Conservation (phyloP, 1,139 yeast species). For the Kodamaea arcana region DNA sequence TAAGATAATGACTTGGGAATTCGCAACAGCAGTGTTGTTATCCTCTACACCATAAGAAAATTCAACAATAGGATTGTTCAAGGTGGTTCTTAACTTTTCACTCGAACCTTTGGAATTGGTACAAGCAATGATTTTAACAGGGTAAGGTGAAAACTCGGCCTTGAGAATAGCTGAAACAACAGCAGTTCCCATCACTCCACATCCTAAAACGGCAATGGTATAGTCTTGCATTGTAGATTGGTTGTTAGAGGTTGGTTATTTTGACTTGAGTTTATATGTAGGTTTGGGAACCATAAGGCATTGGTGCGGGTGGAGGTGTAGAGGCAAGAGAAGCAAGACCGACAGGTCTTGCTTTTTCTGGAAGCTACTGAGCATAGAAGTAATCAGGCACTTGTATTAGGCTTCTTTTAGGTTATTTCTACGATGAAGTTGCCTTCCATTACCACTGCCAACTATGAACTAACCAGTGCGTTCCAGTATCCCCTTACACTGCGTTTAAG, state of each 20-base stretch:
- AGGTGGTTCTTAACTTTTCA: slow-evolving; percentile 36
- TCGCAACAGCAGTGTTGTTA: slow-evolving; percentile 55
- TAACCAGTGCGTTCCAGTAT: no score
- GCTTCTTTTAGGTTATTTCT: no score
- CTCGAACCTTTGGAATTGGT: slow-evolving; percentile 58
- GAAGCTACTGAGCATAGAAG: no score
- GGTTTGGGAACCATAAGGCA: no score
- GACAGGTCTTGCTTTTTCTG: no score
- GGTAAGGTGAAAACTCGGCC: slow-evolving; percentile 51
- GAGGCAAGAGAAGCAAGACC: no score
- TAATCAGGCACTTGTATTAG: no score
- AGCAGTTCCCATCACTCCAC: slow-evolving; percentile 98
- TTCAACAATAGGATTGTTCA: slow-evolving; percentile 45
- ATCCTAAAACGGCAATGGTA: slow-evolving; percentile 79
- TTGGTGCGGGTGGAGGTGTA: no score
- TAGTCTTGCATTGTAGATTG: slow-evolving; percentile 34
- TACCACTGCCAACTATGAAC: no score
- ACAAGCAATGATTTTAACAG: slow-evolving; percentile 70
- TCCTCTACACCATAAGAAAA: slow-evolving; percentile 47
- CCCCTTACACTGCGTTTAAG: no score
- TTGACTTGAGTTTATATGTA: neutral
- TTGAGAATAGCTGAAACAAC: slow-evolving; percentile 72
- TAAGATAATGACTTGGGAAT: slow-evolving; percentile 68
- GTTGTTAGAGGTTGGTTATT: neutral
- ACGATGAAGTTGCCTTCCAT: no score